Evolutionary conservation across 1,284 basidiomycete genomes (phyloP).

Genomic region (Cutaneotrichosporon cavernicola): DNA sequence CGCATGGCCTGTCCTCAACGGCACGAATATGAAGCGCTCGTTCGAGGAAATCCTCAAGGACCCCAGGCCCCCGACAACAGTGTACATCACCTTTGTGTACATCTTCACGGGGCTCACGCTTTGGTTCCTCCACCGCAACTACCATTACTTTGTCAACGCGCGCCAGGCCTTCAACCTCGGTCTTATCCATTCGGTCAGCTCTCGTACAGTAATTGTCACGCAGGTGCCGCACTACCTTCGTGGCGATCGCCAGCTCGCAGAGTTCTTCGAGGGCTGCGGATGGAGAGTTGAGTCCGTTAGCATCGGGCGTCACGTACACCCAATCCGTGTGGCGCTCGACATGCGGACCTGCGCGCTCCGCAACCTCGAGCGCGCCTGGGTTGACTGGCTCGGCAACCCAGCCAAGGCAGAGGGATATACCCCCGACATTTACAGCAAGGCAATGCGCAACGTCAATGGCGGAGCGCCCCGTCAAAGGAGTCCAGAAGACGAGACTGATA

Average conservation of each 20-base stretch:
- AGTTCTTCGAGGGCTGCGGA: slow-evolving; percentile 81
- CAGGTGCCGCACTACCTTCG: slow-evolving; percentile 77
- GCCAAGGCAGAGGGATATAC: slow-evolving; percentile 57
- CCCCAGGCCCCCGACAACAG: slow-evolving; percentile 76
- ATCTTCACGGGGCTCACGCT: slow-evolving; percentile 83
- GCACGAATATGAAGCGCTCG: slow-evolving; percentile 6
- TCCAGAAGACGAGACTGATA: not conserved
- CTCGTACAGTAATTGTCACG: slow-evolving; percentile 86
- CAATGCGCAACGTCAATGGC: not conserved
- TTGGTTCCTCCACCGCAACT: slow-evolving; percentile 83
- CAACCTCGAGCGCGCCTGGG: slow-evolving; percentile 79
- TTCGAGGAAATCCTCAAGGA: slow-evolving; percentile 70
- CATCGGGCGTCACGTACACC: slow-evolving; percentile 78
- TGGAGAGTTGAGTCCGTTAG: slow-evolving; percentile 63
- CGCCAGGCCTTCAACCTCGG: slow-evolving; percentile 91
- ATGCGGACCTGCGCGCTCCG: slow-evolving; percentile 73
- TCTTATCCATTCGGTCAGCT: slow-evolving; percentile 88
- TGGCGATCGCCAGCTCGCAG: slow-evolving; percentile 78
- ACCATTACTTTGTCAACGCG: slow-evolving; percentile 82
- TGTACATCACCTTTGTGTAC: slow-evolving; percentile 91
- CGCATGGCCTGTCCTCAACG: slow-evolving; percentile 6
- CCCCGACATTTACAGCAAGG: slow-evolving; percentile 36
- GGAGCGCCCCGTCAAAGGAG: not conserved
- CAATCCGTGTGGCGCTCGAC: slow-evolving; percentile 70
- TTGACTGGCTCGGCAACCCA: slow-evolving; percentile 87